Conservation (phyloP, 129 eudicot species). For the Pulicaria dysenterica region DNA sequence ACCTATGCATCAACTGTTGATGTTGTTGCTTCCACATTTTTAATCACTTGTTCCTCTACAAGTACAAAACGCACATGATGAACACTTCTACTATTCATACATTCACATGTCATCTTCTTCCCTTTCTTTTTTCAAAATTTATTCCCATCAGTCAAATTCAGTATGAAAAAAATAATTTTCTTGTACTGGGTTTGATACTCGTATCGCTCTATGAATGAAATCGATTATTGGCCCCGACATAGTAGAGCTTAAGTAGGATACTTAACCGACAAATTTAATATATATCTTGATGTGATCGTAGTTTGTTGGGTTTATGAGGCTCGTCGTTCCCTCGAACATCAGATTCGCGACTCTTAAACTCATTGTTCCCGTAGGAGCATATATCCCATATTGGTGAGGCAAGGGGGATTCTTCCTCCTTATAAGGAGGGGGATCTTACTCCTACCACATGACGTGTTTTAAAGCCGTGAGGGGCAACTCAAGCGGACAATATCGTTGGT, state of each 20-base stretch:
- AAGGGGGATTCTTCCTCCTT: no score
- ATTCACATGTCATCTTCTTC: constrained; percentile 36
- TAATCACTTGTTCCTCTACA: constrained; percentile 36
- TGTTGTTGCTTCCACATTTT: constrained; percentile 41
- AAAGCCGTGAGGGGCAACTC: no score
- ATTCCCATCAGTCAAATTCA: neutral
- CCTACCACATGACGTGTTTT: no score
- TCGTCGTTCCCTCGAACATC: no score
- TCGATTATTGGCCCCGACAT: neutral
- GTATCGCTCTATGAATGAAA: neutral
- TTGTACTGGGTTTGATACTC: neutral
- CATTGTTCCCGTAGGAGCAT: no score
- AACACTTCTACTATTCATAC: constrained; percentile 28
- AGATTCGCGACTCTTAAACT: no score
- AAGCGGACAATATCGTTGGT: no score
- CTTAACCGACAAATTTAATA: neutral
- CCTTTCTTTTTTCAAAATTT: constrained; percentile 14
- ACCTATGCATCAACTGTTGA: constrained; percentile 35
- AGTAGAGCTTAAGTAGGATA: neutral
- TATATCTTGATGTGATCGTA: neutral
- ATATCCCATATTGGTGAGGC: no score
- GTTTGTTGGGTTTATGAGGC: no score
- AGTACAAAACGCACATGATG: constrained; percentile 44
- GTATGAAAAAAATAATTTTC: neutral
- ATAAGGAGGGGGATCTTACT: no score